phyloP scores from a whole-genome alignment of 192 early-diverging fungal genomes.

The Mortierella alpina region DNA sequence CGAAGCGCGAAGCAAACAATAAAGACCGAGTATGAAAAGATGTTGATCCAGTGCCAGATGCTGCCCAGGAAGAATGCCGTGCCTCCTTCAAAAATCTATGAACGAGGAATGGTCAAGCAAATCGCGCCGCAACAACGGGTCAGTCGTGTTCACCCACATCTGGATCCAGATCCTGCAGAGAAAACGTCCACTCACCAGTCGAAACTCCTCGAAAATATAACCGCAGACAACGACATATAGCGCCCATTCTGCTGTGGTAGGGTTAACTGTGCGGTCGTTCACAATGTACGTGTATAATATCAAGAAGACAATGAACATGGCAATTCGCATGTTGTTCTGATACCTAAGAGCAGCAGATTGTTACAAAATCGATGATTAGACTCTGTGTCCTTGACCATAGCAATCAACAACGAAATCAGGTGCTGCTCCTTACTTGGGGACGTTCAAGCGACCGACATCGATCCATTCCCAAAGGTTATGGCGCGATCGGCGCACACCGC shows the following conservation, averaged over 20 bases:
- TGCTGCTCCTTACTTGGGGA: conserved; percentile 42
- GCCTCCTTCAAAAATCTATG: conserved; percentile 53
- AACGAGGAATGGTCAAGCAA: background rate
- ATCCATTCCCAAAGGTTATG: conserved; percentile 42
- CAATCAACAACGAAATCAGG: too few species aligned
- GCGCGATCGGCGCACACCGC: conserved; percentile 35
- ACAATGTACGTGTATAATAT: conserved; percentile 42
- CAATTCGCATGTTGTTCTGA: conserved; percentile 50
- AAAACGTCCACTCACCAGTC: conserved; percentile 27
- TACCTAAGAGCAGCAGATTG: conserved; percentile 21
- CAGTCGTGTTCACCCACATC: background rate
- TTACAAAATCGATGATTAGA: background rate
- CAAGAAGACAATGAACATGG: conserved; percentile 43
- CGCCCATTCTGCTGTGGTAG: conserved; percentile 25
- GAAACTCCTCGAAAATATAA: conserved; percentile 52
- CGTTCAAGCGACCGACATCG: conserved; percentile 49
- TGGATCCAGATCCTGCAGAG: background rate
- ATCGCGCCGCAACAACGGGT: too few species aligned
- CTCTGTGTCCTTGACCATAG: background rate
- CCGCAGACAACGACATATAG: conserved; percentile 50
- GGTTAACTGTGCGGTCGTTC: conserved; percentile 27
- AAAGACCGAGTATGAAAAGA: conserved; percentile 51
- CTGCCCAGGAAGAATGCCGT: conserved; percentile 50
- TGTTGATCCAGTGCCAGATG: conserved; percentile 56
- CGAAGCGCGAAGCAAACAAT: conserved; percentile 47